Evolutionary conservation across 345 rosid genomes (phyloP).

Genomic region (Eucalyptus curtisii): DNA sequence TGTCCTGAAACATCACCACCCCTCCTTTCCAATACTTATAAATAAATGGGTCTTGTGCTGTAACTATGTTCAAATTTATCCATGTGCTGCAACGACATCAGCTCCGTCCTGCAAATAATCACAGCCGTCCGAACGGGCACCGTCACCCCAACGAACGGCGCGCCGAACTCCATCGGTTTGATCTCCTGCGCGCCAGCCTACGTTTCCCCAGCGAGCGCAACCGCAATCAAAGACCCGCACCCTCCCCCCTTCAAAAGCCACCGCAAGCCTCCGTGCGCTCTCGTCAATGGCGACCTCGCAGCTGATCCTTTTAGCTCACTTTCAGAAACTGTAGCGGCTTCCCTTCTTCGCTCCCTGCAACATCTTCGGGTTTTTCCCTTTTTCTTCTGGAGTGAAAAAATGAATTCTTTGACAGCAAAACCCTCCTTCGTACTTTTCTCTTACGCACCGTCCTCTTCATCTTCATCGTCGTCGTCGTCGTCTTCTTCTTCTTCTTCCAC

Average conservation of each 20-base stretch:
- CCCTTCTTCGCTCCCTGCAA: not conserved
- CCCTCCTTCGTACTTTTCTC: constrained; percentile 6
- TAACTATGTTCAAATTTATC: not conserved
- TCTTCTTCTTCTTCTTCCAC: constrained; percentile 7
- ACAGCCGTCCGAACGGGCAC: not conserved
- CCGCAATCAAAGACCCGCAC: not conserved
- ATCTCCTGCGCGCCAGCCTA: not conserved
- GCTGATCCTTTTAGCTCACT: not conserved
- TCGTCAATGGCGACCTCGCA: not conserved
- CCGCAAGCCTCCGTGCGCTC: not conserved
- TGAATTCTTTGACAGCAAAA: constrained; percentile 47
- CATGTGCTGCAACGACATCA: not conserved
- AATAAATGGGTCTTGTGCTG: not conserved
- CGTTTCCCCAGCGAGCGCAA: not conserved
- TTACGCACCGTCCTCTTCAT: not conserved
- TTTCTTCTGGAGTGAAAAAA: constrained; percentile 1
- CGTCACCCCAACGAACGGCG: not conserved
- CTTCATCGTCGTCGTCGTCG: not conserved
- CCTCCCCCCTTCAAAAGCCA: not conserved
- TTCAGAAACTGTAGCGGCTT: not conserved
- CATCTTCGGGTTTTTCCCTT: not conserved
- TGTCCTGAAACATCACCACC: not conserved
- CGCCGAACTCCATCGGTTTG: not conserved
- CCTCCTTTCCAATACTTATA: not conserved
- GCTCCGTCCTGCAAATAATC: not conserved